phyloP scores from a whole-genome alignment of 2,329 filamentous ascomycete species.

The Botrytis byssoidea region DNA sequence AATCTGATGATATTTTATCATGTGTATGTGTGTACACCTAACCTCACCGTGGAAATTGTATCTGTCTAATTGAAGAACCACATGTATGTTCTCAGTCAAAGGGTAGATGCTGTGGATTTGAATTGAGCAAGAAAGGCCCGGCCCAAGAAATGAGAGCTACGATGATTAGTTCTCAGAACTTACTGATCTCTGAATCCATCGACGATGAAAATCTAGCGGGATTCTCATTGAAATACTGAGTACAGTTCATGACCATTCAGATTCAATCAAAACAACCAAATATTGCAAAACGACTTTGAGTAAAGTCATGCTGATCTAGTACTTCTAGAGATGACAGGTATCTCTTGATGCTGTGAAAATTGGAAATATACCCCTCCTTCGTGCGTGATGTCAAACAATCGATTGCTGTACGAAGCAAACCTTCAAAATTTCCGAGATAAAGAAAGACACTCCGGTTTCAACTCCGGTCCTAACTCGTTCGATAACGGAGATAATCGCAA shows the following conservation, averaged over 20 bases:
- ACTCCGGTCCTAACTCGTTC: not conserved
- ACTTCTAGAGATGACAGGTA: not conserved
- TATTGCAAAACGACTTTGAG: not conserved
- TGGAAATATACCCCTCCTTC: not conserved
- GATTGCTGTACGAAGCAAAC: constrained; percentile 8
- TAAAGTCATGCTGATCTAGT: not conserved
- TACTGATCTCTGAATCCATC: not conserved
- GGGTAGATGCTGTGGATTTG: not conserved
- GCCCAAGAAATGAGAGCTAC: not conserved
- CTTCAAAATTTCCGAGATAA: not conserved
- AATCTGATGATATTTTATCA: not conserved
- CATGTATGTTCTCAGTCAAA: not conserved
- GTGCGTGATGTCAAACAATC: not conserved
- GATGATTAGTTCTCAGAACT: not conserved
- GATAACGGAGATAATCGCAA: not conserved
- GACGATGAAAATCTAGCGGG: not conserved
- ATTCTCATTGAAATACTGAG: not conserved
- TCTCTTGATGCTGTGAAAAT: not conserved
- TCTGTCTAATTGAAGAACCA: not conserved
- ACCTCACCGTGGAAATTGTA: not conserved
- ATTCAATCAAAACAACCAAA: not conserved
- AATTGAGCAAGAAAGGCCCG: not conserved
- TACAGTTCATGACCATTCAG: not conserved
- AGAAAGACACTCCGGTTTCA: not conserved
- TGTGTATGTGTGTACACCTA: not conserved